Conservation (phyloP, 768 basidiomycete species). For the Lactarius tabidus region DNA sequence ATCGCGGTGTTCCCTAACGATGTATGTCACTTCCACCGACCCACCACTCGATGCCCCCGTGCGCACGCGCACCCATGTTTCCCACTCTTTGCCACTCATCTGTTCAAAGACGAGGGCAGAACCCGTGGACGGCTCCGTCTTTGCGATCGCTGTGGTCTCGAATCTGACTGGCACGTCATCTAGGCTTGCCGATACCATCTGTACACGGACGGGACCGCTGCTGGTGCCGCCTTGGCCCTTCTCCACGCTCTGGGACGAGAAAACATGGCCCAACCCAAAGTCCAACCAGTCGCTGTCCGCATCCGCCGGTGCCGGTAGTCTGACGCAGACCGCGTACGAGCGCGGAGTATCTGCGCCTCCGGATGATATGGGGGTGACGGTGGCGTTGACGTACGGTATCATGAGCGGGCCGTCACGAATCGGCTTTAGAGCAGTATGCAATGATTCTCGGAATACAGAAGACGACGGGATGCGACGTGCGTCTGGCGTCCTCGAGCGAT, state of each 20-base stretch:
- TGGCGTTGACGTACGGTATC: slow-evolving; percentile 54
- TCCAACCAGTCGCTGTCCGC: slow-evolving; percentile 70
- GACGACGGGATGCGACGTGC: slow-evolving; percentile 26
- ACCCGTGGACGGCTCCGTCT: slow-evolving; percentile 33
- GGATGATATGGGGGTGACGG: slow-evolving; percentile 48
- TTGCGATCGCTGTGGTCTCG: slow-evolving; percentile 45
- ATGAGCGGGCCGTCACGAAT: slow-evolving; percentile 54
- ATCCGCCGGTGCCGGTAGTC: slow-evolving; percentile 52
- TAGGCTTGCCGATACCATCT: slow-evolving; percentile 55
- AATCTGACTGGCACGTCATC: slow-evolving; percentile 62
- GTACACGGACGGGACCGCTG: slow-evolving; percentile 40
- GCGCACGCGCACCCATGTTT: slow-evolving; percentile 60
- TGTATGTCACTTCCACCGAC: slow-evolving; percentile 58
- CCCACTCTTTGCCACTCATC: slow-evolving; percentile 54
- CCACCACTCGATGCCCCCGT: slow-evolving; percentile 51
- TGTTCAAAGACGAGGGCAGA: slow-evolving; percentile 47
- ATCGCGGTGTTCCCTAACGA: slow-evolving; percentile 41
- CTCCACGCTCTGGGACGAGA: slow-evolving; percentile 26
- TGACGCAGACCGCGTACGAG: slow-evolving; percentile 58
- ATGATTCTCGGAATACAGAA: slow-evolving; percentile 29
- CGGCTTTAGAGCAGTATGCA: slow-evolving; percentile 33
- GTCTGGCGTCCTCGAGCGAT: slow-evolving; percentile 28
- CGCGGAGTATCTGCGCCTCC: slow-evolving; percentile 32
- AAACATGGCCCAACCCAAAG: slow-evolving; percentile 60
- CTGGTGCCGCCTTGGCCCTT: slow-evolving; percentile 20